A percentile compares a stretch with the other conserved stretches of the same genome.
phyloP scores from a whole-genome alignment of 23 red algal genomes.

The Chondrus crispus region DNA sequence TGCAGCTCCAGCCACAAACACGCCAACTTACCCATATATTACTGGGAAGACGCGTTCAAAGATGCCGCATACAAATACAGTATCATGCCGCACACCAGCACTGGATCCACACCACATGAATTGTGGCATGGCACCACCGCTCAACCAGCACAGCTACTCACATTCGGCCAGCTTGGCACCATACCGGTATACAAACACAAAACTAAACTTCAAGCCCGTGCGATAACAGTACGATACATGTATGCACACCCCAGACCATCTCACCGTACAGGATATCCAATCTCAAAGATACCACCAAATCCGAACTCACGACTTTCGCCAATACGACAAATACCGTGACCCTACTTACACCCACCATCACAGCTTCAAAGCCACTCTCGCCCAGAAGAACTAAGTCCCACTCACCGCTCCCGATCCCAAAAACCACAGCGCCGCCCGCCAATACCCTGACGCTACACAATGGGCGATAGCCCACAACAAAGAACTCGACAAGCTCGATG shows the following conservation, averaged over 20 bases:
- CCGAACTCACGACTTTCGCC: background rate
- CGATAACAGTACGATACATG: background rate
- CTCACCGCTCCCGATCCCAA: too few relatives aligned
- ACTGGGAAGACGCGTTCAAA: slow-evolving; percentile 8
- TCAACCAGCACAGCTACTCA: too few relatives aligned
- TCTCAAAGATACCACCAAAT: slow-evolving; percentile 8
- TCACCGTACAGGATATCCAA: background rate
- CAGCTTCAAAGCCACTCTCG: background rate
- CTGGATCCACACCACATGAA: background rate
- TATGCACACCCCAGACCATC: background rate
- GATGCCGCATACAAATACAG: slow-evolving; percentile 1
- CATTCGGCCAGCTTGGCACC: background rate
- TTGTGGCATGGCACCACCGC: background rate
- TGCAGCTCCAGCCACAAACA: background rate
- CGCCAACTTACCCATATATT: background rate
- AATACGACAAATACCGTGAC: background rate
- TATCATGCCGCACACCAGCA: background rate
- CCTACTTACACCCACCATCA: background rate
- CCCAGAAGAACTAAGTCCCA: background rate
- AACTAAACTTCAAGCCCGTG: background rate
- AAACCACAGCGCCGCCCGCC: background rate
- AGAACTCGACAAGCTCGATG: background rate
- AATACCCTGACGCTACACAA: background rate
- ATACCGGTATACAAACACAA: background rate
- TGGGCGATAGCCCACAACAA: background rate